A percentile compares a stretch with the other conserved stretches of the same genome.
phyloP scores from a whole-genome alignment of 2,329 filamentous ascomycete genomes.

The Fusarium concolor region DNA sequence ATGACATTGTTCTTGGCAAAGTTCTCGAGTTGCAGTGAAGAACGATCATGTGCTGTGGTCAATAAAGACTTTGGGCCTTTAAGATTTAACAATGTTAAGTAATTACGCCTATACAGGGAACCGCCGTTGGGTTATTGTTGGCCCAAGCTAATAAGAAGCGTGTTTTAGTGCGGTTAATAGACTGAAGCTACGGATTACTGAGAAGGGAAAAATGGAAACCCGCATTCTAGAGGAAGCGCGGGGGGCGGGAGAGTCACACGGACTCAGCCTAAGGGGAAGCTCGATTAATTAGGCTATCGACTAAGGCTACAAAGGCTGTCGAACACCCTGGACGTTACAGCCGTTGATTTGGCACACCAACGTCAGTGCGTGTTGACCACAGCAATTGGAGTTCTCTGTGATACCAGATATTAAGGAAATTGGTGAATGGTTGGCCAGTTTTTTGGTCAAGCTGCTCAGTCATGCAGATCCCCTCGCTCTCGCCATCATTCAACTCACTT shows the following conservation, averaged over 20 bases:
- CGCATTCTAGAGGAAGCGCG: slow-evolving; percentile 14
- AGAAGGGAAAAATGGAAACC: slow-evolving; percentile 14
- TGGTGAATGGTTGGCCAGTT: not conserved
- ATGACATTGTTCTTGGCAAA: not conserved
- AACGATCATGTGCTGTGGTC: not conserved
- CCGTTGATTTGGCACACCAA: slow-evolving; percentile 36
- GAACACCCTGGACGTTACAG: slow-evolving; percentile 29
- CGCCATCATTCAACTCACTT: not conserved
- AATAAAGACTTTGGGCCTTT: too few relatives aligned
- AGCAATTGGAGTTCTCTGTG: not conserved
- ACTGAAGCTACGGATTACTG: slow-evolving; percentile 22
- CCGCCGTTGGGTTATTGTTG: not conserved
- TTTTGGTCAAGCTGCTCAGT: not conserved
- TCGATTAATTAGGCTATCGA: slow-evolving; percentile 25
- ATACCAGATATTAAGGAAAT: not conserved
- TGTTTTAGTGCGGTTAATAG: not conserved
- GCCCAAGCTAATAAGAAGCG: not conserved
- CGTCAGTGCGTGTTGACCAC: not conserved
- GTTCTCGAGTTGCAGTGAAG: not conserved
- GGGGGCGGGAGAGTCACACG: slow-evolving; percentile 27
- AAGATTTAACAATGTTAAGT: not conserved
- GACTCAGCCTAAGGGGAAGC: slow-evolving; percentile 24
- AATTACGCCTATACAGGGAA: not conserved
- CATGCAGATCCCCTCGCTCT: not conserved
- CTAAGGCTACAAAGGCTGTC: slow-evolving; percentile 17